Conservation (phyloP, 2,329 filamentous ascomycete genomes). For the Pyrenochaeta sp. region DNA sequence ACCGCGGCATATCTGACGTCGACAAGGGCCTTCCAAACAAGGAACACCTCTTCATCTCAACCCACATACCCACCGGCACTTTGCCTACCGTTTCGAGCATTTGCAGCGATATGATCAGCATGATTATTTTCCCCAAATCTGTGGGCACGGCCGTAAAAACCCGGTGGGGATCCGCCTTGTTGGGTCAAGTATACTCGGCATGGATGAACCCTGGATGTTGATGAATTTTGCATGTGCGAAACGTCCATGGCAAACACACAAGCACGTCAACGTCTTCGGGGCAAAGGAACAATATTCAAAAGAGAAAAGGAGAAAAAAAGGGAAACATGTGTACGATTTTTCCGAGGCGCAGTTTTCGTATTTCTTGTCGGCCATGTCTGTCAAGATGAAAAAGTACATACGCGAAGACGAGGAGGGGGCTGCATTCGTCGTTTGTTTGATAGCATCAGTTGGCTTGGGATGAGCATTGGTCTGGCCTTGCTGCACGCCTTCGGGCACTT, state of each 20-base stretch:
- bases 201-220: background rate
- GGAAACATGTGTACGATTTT: background rate
- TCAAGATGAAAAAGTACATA: background rate
- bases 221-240: background rate
- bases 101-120: background rate
- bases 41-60: background rate
- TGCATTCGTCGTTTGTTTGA: background rate
- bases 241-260: no score
- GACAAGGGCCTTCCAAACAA: no score
- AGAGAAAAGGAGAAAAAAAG: no score
- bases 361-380: background rate
- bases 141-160: background rate
- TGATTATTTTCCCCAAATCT: background rate
- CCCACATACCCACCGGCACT: background rate
- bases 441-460: background rate
- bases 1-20: no score
- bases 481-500: background rate
- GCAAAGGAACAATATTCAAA: no score
- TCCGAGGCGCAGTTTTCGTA: background rate
- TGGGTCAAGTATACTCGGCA: background rate
- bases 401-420: background rate
- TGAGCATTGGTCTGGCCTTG: background rate
- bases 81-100: background rate
- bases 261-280: no score
- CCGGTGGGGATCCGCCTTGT: background rate